phyloP scores from a whole-genome alignment of 805 yeast species.

The Ogataea pilisensis region DNA sequence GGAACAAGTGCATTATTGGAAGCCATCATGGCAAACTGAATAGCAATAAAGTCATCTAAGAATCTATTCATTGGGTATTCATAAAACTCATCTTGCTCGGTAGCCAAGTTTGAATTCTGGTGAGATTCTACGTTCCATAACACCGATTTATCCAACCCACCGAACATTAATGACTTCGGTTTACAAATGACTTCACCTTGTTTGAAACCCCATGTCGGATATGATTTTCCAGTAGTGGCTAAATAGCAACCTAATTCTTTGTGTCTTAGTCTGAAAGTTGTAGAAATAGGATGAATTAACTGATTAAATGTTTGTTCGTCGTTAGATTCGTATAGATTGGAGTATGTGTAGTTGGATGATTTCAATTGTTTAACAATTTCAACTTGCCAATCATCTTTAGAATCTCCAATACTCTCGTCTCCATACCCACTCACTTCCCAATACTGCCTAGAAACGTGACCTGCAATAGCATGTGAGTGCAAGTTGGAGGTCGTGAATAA shows the following conservation, averaged over 20 bases:
- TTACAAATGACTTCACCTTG: constrained; percentile 88
- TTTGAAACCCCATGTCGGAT: constrained; percentile 97
- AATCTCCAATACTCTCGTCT: constrained; percentile 57
- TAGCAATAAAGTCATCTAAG: constrained; percentile 62
- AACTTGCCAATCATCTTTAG: constrained; percentile 72
- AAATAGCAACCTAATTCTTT: constrained; percentile 73
- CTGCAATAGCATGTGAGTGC: constrained; percentile 65
- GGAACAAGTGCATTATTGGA: constrained; percentile 80
- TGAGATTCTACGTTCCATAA: constrained; percentile 84
- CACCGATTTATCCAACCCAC: constrained; percentile 49
- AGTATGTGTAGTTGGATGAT: constrained; percentile 27
- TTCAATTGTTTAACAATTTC: constrained; percentile 58
- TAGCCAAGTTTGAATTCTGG: constrained; percentile 42
- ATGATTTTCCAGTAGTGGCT: constrained; percentile 72
- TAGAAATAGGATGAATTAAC: constrained; percentile 72
- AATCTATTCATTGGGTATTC: constrained; percentile 50
- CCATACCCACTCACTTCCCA: constrained; percentile 75
- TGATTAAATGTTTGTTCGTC: constrained; percentile 40
- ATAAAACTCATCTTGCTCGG: constrained; percentile 32
- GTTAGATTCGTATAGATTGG: constrained; percentile 18
- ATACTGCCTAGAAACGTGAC: constrained; percentile 49
- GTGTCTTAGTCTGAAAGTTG: constrained; percentile 75
- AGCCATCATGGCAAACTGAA: constrained; percentile 79
- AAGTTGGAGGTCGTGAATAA: constrained; percentile 59
- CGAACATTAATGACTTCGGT: constrained; percentile 31